phyloP scores from a whole-genome alignment of 2,329 filamentous ascomycete species.

The Fusarium sp. region DNA sequence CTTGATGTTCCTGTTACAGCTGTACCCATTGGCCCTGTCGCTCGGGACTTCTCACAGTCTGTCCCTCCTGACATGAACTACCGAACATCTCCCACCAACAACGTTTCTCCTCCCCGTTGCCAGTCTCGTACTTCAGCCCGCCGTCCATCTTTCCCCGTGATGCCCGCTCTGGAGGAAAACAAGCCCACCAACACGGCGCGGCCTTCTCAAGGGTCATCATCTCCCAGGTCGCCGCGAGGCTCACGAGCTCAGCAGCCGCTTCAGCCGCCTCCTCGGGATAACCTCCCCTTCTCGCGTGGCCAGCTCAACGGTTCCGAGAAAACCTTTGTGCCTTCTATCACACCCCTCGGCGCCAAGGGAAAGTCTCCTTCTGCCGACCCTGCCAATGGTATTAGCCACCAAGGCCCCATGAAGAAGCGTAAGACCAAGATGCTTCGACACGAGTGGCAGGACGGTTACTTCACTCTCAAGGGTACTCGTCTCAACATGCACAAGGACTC shows the following conservation, averaged over 20 bases:
- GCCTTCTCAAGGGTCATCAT: constrained; percentile 46
- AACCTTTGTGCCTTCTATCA: constrained; percentile 56
- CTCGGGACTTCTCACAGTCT: constrained; percentile 86
- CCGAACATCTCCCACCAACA: constrained; percentile 58
- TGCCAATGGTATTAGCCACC: constrained; percentile 71
- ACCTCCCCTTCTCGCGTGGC: constrained; percentile 68
- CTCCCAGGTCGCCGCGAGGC: constrained; percentile 54
- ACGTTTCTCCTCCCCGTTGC: constrained; percentile 57
- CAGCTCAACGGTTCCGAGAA: constrained; percentile 61
- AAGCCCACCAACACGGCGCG: constrained; percentile 56
- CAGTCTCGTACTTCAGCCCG: constrained; percentile 69
- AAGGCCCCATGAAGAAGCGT: constrained; percentile 94
- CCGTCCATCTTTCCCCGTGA: constrained; percentile 74
- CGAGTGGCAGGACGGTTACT: constrained; percentile 94
- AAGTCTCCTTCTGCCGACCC: constrained; percentile 50
- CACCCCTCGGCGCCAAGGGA: constrained; percentile 44
- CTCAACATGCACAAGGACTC: constrained; percentile 80
- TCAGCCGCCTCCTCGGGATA: constrained; percentile 65
- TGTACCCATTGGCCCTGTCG: constrained; percentile 76
- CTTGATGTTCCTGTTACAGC: constrained; percentile 88
- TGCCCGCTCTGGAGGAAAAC: constrained; percentile 78
- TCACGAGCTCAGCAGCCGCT: constrained; percentile 54
- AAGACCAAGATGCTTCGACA: constrained; percentile 89
- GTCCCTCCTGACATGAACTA: constrained; percentile 95
- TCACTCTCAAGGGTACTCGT: constrained; percentile 81